Evolutionary conservation across 257 asterid species (phyloP).

Genomic region (Avicennia marina): DNA sequence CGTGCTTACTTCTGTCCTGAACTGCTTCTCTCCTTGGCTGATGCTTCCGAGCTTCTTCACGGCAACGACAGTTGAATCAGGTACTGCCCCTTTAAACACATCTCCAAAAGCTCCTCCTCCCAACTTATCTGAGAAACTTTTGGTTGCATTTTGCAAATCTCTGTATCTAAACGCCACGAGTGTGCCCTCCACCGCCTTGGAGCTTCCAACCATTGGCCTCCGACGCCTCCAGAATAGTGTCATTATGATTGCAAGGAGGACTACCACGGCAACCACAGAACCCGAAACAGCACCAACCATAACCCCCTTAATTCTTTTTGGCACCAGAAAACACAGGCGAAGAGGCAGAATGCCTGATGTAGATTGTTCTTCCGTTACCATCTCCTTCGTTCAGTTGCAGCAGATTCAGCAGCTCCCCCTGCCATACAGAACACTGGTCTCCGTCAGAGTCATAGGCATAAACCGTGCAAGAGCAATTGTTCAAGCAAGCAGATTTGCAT

Average conservation of each 20-base stretch:
- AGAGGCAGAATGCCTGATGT: constrained; percentile 33
- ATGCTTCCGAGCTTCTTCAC: constrained; percentile 47
- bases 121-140: constrained; percentile 37
- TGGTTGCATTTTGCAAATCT: constrained; percentile 44
- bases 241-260: constrained; percentile 14
- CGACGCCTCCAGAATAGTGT: constrained; percentile 19
- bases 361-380: constrained; percentile 24
- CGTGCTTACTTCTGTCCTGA: constrained; percentile 42
- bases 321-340: constrained; percentile 24
- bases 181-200: constrained; percentile 31
- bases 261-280: constrained; percentile 18
- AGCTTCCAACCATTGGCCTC: constrained; percentile 14
- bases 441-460: constrained; percentile 28
- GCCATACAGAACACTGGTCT: constrained; percentile 42
- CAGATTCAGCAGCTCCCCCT: constrained; percentile 31
- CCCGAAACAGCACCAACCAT: constrained; percentile 26
- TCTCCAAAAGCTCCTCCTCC: constrained; percentile 58
- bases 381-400: constrained; percentile 33
- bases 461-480: constrained; percentile 41
- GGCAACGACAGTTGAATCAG: constrained; percentile 33
- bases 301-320: constrained; percentile 21
- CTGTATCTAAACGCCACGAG: constrained; percentile 31
- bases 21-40: constrained; percentile 50
- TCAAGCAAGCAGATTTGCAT: constrained; percentile 38
- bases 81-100: constrained; percentile 37